These are phyloP conservation scores for Hibiscus trionum DNA, from an alignment of 345 rosid species.

Conservation along the genomic window DNA sequence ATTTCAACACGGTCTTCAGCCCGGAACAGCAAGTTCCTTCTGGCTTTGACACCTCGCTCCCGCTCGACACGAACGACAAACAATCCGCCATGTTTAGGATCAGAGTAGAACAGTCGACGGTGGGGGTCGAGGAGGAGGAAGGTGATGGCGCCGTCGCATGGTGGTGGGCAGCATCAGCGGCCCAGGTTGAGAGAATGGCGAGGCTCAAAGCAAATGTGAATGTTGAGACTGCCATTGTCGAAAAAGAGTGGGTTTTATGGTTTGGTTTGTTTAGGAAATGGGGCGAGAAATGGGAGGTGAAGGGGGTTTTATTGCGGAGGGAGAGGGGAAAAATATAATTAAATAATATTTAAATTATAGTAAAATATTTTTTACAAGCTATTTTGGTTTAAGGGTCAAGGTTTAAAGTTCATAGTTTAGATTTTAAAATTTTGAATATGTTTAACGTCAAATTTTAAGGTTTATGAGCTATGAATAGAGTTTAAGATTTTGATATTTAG, in stretches of 20 bases:
- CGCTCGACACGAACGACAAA: slow-evolving; percentile 57
- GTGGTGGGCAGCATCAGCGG: slow-evolving; percentile 15
- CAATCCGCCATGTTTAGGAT: slow-evolving; percentile 48
- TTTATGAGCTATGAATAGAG: no score
- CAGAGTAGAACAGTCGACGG: slow-evolving; percentile 45
- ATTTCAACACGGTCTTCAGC: slow-evolving; percentile 52
- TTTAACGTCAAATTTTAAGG: no score
- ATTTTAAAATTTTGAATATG: no score
- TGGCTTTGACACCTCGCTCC: slow-evolving; percentile 43
- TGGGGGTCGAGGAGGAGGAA: slow-evolving; percentile 12
- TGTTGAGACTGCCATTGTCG: slow-evolving; percentile 15
- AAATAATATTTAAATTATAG: neutral
- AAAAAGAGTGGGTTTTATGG: slow-evolving; percentile 19
- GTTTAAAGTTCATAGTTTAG: no score
- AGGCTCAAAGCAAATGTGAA: slow-evolving; percentile 7
- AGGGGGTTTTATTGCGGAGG: neutral
- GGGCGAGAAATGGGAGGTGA: slow-evolving; percentile 5
- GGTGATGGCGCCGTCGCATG: slow-evolving; percentile 37
- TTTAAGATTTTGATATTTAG: no score
- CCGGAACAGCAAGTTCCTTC: slow-evolving; percentile 67
- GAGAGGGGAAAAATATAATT: neutral
- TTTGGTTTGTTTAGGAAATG: neutral
- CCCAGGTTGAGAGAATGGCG: slow-evolving; percentile 12
- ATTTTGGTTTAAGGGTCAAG: no score
- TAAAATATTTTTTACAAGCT: no score